phyloP scores from a whole-genome alignment of 2,329 filamentous ascomycete species.

The Didymella pomorum region DNA sequence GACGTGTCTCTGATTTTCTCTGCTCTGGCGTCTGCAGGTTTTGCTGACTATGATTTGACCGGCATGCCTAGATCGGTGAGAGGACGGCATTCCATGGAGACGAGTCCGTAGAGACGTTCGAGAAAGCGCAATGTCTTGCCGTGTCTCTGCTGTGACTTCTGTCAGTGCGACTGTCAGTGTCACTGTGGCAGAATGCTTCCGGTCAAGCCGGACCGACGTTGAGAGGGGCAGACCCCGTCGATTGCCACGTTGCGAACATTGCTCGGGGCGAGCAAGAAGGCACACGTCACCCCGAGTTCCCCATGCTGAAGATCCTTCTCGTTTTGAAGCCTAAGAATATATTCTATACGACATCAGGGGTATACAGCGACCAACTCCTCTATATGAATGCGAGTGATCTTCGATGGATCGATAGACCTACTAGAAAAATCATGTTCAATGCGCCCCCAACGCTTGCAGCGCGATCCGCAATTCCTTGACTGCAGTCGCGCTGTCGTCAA shows the following conservation, averaged over 20 bases:
- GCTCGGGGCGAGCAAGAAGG: conserved; percentile 17
- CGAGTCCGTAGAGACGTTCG: conserved; percentile 7
- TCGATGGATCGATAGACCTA: conserved; percentile 2
- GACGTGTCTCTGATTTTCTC: conserved; percentile 6
- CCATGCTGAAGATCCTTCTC: conserved; percentile 17
- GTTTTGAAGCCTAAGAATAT: conserved; percentile 20
- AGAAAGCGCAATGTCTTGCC: conserved; percentile 15
- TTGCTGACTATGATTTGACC: conserved; percentile 7
- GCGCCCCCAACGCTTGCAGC: conserved; percentile 72
- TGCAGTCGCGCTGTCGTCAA: conserved; percentile 92
- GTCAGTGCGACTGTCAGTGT: conserved; percentile 15
- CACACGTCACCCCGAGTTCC: conserved; percentile 19
- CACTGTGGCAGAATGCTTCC: not conserved
- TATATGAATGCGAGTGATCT: conserved; percentile 2
- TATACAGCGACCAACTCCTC: conserved; percentile 17
- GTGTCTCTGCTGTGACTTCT: conserved; percentile 18
- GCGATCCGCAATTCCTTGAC: conserved; percentile 83
- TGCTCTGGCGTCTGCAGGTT: conserved; percentile 18
- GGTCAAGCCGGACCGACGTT: conserved; percentile 11
- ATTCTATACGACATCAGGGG: conserved; percentile 24
- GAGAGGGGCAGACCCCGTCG: conserved; percentile 7
- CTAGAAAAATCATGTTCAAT: conserved; percentile 44
- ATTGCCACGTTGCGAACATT: conserved; percentile 17
- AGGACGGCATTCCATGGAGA: conserved; percentile 1
- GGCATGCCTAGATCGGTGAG: conserved; percentile 13